Percentiles rank a stretch among this genome's conserved stretches.
These are phyloP conservation scores for Casuarina equisetifolia DNA, from an alignment of 306 rosid genomes.

Conservation along the genomic window DNA sequence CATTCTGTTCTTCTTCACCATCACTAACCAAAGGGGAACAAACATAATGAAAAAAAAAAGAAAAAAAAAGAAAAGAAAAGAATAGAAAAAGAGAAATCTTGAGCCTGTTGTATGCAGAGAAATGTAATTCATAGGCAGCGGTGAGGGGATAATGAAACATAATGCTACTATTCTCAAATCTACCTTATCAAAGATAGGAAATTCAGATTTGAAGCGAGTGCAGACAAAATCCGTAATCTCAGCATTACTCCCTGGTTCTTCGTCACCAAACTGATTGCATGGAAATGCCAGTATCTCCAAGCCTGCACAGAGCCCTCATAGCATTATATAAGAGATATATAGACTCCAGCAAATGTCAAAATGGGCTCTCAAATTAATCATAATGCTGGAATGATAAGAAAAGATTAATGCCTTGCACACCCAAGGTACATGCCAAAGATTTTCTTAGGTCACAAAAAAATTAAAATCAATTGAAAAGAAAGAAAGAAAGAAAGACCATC, in stretches of 20 bases:
- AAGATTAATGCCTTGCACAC: neutral
- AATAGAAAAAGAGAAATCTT: neutral
- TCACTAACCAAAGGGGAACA: neutral
- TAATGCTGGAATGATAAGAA: neutral
- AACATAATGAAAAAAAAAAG: neutral
- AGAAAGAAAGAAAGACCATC: neutral
- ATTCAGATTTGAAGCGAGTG: constrained; percentile 82
- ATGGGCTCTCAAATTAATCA: neutral
- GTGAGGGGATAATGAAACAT: neutral
- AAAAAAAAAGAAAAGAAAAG: neutral
- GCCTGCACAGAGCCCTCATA: constrained; percentile 40
- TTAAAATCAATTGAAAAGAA: neutral
- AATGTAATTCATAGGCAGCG: neutral
- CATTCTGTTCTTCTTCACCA: neutral
- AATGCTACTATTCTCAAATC: neutral
- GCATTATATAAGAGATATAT: neutral
- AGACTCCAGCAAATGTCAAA: neutral
- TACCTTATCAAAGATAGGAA: constrained; percentile 87
- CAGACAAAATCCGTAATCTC: constrained; percentile 79
- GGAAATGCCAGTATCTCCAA: constrained; percentile 86
- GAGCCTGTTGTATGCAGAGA: neutral
- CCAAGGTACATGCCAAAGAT: neutral
- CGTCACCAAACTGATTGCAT: constrained; percentile 79
- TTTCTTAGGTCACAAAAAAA: neutral
- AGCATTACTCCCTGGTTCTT: constrained; percentile 86